Evolutionary conservation across 805 yeast species (phyloP), one percentile per base, ranked within the genome.

Genomic region (Priceomyces carsonii): DNA sequence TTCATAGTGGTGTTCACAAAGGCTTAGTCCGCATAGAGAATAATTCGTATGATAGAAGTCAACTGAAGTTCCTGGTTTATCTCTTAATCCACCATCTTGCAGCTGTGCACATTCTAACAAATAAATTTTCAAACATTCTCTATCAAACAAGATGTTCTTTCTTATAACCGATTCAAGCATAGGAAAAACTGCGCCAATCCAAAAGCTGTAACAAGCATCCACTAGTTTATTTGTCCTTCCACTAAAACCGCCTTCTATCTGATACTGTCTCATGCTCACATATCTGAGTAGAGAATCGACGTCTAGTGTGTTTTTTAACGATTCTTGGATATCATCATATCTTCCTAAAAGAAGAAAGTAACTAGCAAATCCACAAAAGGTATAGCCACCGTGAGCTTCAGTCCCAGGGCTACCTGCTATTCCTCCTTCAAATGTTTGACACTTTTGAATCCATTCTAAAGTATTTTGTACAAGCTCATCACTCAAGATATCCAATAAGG

Each of bases 341-440:
- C 67, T 18, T 64, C 49, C 5, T 79, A 52, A 17, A 71, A 69
- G 42, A 71, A 73, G 39, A 78, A 63, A 32, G 79, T 75, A 29
- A 83, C 95, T 28, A 4, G 69, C 67, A 15, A 85, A 66, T 0
- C 91, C 95, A 65, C 99, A 93, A 57, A 78, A 93, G 0, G 98
- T 79, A 56, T 93, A 95, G 1, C 99, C 99, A 2, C 97, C 99
- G 55, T 93, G 99, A 0, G 98, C 97, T 59, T 93, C 99, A 4
- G 73, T 69, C 13, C 56, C 57, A 0, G 95, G 93, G 14, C 71
- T 69, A 1, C 95, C 96, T 1, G 90, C 88, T 61, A 91, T 85
- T 0, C 99, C 99, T 16, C 99, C 99, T 62, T 95, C 99, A 54
- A 75, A 90, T 0, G 91, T 85, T 59, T 93, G 99, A 48, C 96